These are phyloP conservation scores for Strombidium stylifer DNA, from an alignment of 73 alveolate species.

Conservation along the genomic window DNA sequence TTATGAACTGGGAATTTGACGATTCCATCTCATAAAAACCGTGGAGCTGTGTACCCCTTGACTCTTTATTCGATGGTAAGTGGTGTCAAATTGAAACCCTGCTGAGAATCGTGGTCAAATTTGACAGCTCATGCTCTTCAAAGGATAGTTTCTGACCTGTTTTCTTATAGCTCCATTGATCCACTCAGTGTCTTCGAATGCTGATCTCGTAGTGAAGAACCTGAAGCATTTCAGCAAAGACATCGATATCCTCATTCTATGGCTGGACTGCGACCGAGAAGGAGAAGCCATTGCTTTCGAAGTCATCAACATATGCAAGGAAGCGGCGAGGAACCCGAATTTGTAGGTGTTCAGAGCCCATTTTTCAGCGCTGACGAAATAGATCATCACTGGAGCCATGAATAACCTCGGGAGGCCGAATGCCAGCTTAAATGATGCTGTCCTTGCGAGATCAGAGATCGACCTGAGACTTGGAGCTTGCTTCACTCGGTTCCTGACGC, in stretches of 20 bases:
- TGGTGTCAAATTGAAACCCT: no score
- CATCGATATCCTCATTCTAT: constrained; percentile 78
- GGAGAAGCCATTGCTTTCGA: constrained; percentile 99
- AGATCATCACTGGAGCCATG: constrained; percentile 64
- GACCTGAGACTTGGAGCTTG: constrained; percentile 97
- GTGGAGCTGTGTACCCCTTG: no score
- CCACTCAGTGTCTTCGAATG: constrained; percentile 45
- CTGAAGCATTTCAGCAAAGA: constrained; percentile 46
- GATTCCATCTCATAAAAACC: no score
- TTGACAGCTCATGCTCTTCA: constrained; percentile 67
- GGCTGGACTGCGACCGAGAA: constrained; percentile 99
- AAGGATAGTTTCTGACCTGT: constrained; percentile 49
- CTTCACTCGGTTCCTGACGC: constrained; percentile 90
- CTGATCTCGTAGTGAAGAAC: constrained; percentile 43
- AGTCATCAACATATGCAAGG: constrained; percentile 55
- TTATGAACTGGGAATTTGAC: constrained; percentile 64
- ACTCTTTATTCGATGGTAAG: no score
- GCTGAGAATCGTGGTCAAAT: no score
- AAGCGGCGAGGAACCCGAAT: constrained; percentile 38
- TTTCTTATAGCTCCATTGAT: constrained; percentile 56
- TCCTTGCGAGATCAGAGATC: constrained; percentile 88
- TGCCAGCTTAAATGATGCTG: constrained; percentile 92
- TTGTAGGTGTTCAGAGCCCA: constrained; percentile 61
- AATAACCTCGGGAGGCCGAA: constrained; percentile 85
- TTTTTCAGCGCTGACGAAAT: constrained; percentile 73